These are phyloP conservation scores for Neoboletus subvelutipes DNA, from an alignment of 768 basidiomycete genomes.

Conservation along the genomic window DNA sequence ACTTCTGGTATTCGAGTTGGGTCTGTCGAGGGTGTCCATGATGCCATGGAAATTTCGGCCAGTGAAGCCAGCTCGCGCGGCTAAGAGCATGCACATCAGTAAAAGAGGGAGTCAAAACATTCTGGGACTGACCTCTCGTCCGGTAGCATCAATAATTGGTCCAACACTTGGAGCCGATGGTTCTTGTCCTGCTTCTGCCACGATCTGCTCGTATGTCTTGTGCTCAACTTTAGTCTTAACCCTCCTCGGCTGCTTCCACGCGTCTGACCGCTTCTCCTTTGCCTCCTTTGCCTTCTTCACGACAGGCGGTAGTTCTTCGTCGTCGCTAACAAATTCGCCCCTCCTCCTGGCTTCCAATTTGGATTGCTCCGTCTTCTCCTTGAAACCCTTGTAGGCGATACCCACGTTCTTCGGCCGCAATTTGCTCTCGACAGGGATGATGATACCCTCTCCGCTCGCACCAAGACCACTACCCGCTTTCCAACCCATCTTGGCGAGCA, in stretches of 20 bases:
- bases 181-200: conserved; percentile 81
- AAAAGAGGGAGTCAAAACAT: background rate
- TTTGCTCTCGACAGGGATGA: conserved; percentile 85
- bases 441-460: conserved; percentile 71
- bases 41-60: conserved; percentile 73
- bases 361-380: conserved; percentile 83
- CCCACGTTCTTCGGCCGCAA: conserved; percentile 83
- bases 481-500: conserved; percentile 98
- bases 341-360: conserved; percentile 75
- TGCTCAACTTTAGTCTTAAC: conserved; percentile 84
- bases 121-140: conserved; percentile 69
- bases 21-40: conserved; percentile 88
- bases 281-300: conserved; percentile 46
- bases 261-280: conserved; percentile 66
- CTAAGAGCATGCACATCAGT: conserved; percentile 38
- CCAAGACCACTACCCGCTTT: conserved; percentile 79
- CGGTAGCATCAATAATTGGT: conserved; percentile 92
- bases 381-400: conserved; percentile 84
- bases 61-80: conserved; percentile 86
- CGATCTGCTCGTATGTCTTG: conserved; percentile 95
- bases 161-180: conserved; percentile 59
- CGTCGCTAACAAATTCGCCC: conserved; percentile 74
- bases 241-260: conserved; percentile 86
- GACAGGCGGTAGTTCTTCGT: conserved; percentile 43
- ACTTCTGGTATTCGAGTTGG: conserved; percentile 91